phyloP scores from a whole-genome alignment of 345 rosid species.

The Pistacia integerrima region DNA sequence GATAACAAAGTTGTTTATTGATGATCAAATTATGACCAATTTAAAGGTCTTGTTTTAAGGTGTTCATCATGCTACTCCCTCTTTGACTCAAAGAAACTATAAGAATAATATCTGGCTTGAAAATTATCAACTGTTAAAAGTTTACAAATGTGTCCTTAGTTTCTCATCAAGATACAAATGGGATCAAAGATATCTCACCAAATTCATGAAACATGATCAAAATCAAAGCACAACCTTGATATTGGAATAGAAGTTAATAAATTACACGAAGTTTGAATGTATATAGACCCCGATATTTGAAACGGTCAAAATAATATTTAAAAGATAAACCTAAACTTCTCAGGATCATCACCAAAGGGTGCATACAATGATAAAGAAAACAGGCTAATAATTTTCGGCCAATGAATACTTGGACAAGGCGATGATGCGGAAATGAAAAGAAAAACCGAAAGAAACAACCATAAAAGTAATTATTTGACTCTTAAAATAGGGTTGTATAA shows the following conservation, averaged over 20 bases:
- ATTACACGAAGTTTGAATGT: constrained; percentile 13
- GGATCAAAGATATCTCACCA: neutral
- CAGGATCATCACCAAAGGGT: neutral
- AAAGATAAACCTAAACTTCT: neutral
- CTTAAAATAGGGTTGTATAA: too few relatives aligned
- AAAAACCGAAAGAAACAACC: constrained; percentile 17
- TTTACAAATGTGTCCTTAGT: too few relatives aligned
- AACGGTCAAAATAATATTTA: neutral
- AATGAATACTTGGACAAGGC: neutral
- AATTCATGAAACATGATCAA: neutral
- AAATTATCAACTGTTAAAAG: too few relatives aligned
- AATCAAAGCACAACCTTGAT: neutral
- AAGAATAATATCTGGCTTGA: too few relatives aligned
- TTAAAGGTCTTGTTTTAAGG: neutral
- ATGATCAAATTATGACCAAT: neutral
- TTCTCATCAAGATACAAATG: too few relatives aligned
- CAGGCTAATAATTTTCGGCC: neutral
- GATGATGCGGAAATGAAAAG: neutral
- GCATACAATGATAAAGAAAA: constrained; percentile 10
- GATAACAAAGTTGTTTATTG: neutral
- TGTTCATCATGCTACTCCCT: too few relatives aligned
- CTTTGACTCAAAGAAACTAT: too few relatives aligned
- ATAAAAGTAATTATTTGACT: neutral
- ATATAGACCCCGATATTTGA: neutral
- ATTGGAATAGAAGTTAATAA: neutral